phyloP scores from a whole-genome alignment of 2,329 filamentous ascomycete species.

The Fusarium sororula region DNA sequence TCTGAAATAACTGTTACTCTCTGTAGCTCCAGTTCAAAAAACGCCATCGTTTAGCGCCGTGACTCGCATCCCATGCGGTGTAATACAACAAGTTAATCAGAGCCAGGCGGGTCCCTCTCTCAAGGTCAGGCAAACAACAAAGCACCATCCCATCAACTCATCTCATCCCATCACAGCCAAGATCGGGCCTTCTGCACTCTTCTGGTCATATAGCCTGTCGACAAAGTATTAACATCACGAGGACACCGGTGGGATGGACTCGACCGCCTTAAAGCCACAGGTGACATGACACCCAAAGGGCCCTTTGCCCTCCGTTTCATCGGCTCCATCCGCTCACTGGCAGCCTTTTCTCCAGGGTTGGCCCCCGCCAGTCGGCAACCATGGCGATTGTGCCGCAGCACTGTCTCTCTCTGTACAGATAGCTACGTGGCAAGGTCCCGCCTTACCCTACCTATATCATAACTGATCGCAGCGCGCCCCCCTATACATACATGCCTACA shows the following conservation, averaged over 20 bases:
- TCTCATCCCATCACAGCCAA: background rate
- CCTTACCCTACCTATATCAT: conserved; percentile 31
- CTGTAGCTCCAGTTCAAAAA: conserved; percentile 1
- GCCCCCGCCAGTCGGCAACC: conserved; percentile 31
- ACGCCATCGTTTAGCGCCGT: conserved; percentile 26
- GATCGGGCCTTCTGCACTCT: conserved; percentile 27
- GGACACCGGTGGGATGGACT: conserved; percentile 7
- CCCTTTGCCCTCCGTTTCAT: conserved; percentile 17
- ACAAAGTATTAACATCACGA: conserved; percentile 21
- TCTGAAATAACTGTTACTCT: background rate
- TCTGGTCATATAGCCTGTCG: conserved; percentile 16
- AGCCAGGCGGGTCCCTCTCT: conserved; percentile 13
- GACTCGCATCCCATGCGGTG: conserved; percentile 32
- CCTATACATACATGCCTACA: background rate
- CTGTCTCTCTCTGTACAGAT: background rate
- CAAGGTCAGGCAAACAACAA: conserved; percentile 5
- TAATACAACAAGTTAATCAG: conserved; percentile 14
- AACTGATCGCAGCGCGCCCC: conserved; percentile 19
- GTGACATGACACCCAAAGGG: conserved; percentile 10
- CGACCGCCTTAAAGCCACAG: conserved; percentile 16
- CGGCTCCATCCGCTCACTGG: conserved; percentile 30
- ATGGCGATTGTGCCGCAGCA: conserved; percentile 19
- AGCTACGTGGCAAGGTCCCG: conserved; percentile 36
- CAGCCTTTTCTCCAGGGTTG: background rate
- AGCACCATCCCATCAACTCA: background rate